These are phyloP conservation scores for Claviceps sp. DNA, from an alignment of 2,329 filamentous ascomycete genomes.

Conservation along the genomic window DNA sequence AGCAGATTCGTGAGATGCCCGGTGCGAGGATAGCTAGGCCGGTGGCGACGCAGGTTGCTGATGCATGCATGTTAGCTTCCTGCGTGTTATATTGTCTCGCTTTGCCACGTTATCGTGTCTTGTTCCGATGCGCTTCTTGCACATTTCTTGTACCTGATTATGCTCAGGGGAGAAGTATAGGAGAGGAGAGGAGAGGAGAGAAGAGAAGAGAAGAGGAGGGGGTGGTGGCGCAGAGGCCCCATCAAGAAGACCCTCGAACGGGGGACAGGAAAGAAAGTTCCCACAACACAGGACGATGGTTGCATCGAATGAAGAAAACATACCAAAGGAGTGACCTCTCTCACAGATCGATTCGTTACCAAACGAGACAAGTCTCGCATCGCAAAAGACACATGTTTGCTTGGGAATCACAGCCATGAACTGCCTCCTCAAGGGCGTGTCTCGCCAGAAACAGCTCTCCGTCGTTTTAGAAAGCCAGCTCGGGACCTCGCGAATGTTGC, in stretches of 20 bases:
- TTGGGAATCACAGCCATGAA: constrained; percentile 22
- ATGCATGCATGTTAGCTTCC: not conserved
- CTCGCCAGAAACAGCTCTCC: constrained; percentile 7
- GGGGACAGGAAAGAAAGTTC: too few relatives aligned
- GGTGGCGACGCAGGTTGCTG: constrained; percentile 40
- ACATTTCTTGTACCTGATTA: too few relatives aligned
- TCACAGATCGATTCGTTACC: constrained; percentile 25
- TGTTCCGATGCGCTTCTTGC: too few relatives aligned
- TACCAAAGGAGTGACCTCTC: constrained; percentile 28
- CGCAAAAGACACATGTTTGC: constrained; percentile 36
- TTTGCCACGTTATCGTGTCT: too few relatives aligned
- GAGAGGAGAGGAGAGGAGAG: not conserved
- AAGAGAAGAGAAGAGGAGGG: not conserved
- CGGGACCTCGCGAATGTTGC: constrained; percentile 31
- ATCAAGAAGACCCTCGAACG: too few relatives aligned
- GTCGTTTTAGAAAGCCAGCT: constrained; percentile 20
- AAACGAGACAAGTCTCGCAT: constrained; percentile 18
- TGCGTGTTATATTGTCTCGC: too few relatives aligned
- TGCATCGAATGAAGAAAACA: constrained; percentile 7
- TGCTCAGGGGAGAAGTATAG: not conserved
- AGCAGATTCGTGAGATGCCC: constrained; percentile 39
- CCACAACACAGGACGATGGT: not conserved
- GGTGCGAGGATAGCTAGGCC: constrained; percentile 41
- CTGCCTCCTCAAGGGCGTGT: constrained; percentile 20
- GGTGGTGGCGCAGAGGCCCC: too few relatives aligned